Evolutionary conservation across 2,329 filamentous ascomycete genomes (phyloP), one percentile per base, ranked within the genome.

Genomic region (Aureobasidium uvarum): DNA sequence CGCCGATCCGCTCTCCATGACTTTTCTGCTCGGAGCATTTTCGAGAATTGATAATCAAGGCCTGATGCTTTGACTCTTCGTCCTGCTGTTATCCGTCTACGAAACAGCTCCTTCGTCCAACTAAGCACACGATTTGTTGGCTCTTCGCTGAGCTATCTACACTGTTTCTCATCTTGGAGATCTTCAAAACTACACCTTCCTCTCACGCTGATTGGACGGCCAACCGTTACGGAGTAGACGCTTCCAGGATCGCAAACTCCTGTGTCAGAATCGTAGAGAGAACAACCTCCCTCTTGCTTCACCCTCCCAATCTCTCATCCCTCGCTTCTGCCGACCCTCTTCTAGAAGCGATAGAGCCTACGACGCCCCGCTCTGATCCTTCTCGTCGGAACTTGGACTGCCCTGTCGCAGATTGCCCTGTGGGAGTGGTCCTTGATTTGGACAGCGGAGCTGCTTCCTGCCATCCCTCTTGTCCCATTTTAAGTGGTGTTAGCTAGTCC

Each of bases 171-270:
- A 39, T 50, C 43, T 48, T 23, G 20, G 50, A 28, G 39, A 48
- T 62, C 58, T 62, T 62, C 45, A 25, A 31, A 13, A 13, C 3
- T 36, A 39, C 28, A 23, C 28, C 43, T 50, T 31, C 25, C 33
- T 51, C 45, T 33, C 20, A 10, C 11, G 25, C 59, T 51, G 59
- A 62, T 62, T 62, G 59, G 59, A 62, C 59, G 20, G 33, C 23
- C 46, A 62, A 31, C 28, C 28, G 28, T 31, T 31, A 31, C 28
- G 28, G 28, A 31, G 28, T 31, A 52, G 46, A 51, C 11, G 18
- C 31, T 23, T 28, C 43, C 43, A 62, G 58, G 33, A 51, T 51
- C 59, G 33, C 59, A 62, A 51, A 62, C 59, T 62, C 59, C 59
- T 62, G 58, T 62, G 45, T 51, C 45, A 45, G 50, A 50, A 20